Conservation (phyloP, 2,329 filamentous ascomycete species). For the Bipolaris victoriae region DNA sequence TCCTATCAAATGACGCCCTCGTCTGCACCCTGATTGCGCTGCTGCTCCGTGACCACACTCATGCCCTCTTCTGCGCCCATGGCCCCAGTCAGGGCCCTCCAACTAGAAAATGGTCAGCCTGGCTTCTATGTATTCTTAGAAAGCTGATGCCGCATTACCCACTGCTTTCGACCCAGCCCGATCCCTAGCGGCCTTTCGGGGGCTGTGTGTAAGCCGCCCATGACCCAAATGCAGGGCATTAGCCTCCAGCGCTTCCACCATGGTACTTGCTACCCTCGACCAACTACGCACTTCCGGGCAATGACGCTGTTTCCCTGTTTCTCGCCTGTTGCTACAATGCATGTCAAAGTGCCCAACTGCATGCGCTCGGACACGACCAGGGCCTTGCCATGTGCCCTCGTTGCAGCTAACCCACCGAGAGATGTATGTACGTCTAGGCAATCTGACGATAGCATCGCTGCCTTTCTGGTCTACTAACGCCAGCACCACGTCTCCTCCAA, state of each 20-base stretch:
- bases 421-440: background rate
- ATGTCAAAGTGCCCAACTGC: conserved; percentile 1
- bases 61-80: conserved; percentile 16
- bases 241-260: conserved; percentile 23
- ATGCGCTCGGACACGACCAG: conserved; percentile 1
- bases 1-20: background rate
- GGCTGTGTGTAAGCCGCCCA: conserved; percentile 45
- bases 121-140: conserved; percentile 44
- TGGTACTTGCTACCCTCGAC: conserved; percentile 20
- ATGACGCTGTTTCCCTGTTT: conserved; percentile 3
- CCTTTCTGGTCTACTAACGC: background rate
- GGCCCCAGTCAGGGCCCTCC: conserved; percentile 7
- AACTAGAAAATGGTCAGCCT: conserved; percentile 21
- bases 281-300: background rate
- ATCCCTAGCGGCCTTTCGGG: conserved; percentile 34
- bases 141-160: conserved; percentile 43
- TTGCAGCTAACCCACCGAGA: background rate
- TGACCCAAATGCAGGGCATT: conserved; percentile 31
- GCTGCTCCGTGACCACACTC: background rate
- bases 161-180: conserved; percentile 31
- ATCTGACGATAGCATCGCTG: conserved; percentile 9
- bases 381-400: conserved; percentile 7
- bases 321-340: conserved; percentile 2
- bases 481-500: background rate
- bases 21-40: background rate